Percentiles rank a stretch among this genome's conserved stretches.
Evolutionary conservation across 345 rosid genomes (phyloP).

Genomic region (Eucalyptus tenuipes): DNA sequence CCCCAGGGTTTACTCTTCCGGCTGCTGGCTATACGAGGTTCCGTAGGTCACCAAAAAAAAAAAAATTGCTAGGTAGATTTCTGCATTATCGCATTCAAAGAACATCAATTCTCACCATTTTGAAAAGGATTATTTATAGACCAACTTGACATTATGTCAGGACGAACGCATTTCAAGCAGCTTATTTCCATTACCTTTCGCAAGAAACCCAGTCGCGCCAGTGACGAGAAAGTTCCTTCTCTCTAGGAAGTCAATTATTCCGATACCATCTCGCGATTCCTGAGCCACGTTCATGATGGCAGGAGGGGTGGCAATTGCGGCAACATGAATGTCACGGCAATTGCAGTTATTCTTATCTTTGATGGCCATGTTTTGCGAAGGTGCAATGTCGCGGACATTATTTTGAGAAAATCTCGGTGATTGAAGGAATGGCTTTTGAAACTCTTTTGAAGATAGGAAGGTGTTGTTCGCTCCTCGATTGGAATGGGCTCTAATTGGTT

Average conservation of each 20-base stretch:
- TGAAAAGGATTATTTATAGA: neutral
- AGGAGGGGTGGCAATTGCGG: neutral
- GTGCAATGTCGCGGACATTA: neutral
- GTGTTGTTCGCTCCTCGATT: neutral
- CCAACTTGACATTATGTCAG: neutral
- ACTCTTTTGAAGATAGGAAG: neutral
- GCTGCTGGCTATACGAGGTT: too few species aligned
- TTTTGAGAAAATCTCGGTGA: neutral
- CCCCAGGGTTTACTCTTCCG: too few species aligned
- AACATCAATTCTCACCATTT: neutral
- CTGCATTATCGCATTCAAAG: neutral
- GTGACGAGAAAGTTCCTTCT: neutral
- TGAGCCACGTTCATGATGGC: neutral
- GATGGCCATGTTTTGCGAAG: neutral
- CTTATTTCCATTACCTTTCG: neutral
- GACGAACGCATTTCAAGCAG: neutral
- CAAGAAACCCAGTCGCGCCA: conserved; percentile 1
- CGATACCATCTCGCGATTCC: neutral
- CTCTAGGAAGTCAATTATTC: neutral
- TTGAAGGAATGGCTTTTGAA: neutral
- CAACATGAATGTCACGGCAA: neutral
- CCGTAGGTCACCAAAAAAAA: too few species aligned
- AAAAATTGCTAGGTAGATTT: neutral
- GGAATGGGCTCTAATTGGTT: neutral
- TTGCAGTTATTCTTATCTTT: neutral